These are phyloP conservation scores for Xylariomycetidae sp. DNA, from an alignment of 2,329 filamentous ascomycete genomes.

Conservation along the genomic window DNA sequence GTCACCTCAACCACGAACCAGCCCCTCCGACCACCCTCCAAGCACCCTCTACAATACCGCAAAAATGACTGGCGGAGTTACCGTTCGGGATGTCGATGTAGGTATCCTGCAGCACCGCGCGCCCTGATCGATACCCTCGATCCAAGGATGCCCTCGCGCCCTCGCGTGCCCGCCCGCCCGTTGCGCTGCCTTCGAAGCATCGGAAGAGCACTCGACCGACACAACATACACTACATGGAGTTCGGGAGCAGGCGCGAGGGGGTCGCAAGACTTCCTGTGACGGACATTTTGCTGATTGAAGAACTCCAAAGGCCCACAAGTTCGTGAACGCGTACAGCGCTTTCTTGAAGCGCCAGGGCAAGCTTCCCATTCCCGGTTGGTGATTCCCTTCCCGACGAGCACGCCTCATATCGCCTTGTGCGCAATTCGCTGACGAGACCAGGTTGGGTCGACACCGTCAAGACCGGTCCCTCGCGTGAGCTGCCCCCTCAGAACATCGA, in stretches of 20 bases:
- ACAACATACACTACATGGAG: conserved; percentile 6
- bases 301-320: conserved; percentile 64
- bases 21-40: conserved; percentile 3
- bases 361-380: conserved; percentile 84
- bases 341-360: conserved; percentile 92
- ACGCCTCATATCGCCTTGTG: too few relatives aligned
- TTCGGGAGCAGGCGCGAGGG: conserved; percentile 62
- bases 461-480: conserved; percentile 95
- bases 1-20: conserved; percentile 2
- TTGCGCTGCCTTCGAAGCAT: conserved; percentile 6
- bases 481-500: conserved; percentile 96
- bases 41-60: conserved; percentile 39
- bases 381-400: too few relatives aligned
- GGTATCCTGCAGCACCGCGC: conserved; percentile 34
- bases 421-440: conserved; percentile 19
- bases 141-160: conserved; percentile 11
- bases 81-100: conserved; percentile 83
- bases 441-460: conserved; percentile 99
- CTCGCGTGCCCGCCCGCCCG: conserved; percentile 2
- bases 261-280: conserved; percentile 67
- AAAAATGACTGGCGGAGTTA: conserved; percentile 75
- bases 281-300: conserved; percentile 65
- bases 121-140: conserved; percentile 6
- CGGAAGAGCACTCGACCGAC: conserved; percentile 2
- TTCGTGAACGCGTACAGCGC: conserved; percentile 81